Base-by-base conservation (phyloP, 2,329 filamentous ascomycete species). In the Paecilomyces sp. region DNA sequence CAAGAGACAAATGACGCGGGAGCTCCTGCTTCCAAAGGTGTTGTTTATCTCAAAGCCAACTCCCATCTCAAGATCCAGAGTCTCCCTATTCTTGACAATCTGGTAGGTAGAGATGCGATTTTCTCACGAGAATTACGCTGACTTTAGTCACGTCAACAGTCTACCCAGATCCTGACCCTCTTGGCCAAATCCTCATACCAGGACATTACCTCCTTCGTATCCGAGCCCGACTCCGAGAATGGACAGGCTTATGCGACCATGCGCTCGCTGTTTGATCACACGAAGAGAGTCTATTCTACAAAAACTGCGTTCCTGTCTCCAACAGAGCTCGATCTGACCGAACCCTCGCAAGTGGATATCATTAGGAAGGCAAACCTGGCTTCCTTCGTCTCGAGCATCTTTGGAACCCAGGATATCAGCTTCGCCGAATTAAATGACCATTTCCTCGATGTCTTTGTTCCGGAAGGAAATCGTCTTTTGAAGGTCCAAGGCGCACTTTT, bases 291-390 rank as follows among this genome's bases (percentile, higher is more conserved):
- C 2, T 87, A 87, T 68, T 82, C 77, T 15, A 75, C 80, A 33
- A 81, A 81, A 56, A 78, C 81, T 34, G 79, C 82, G 0, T 87
- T 88, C 57, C 74, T 85, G 2, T 82, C 80, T 22, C 75, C 81
- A 3, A 74, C 78, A n/a, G 78, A 81, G 54, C 71, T 85, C 18
- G 80, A 79, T 47, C 75, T 85, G 53, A 75, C 76, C 6, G 80
- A 83, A 24, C 69, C 75, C 2, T 73, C 75, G 9, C 83, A 88
- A 66, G 75, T 85, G 50, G 83, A 84, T 60, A 82, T 82, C 54
- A 83, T 88, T 58, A 80, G 84, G 58, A 87, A 84, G 68, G 84
- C 85, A 50, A 88, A 88, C 64, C 75, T 87, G 55, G 85, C 85
- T 11, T 86, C 85, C 0, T 88, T 87, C 67, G 81, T 86, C 30